These are phyloP conservation scores for Mycena chlorophos DNA, from an alignment of 768 basidiomycete species.

Conservation along the genomic window DNA sequence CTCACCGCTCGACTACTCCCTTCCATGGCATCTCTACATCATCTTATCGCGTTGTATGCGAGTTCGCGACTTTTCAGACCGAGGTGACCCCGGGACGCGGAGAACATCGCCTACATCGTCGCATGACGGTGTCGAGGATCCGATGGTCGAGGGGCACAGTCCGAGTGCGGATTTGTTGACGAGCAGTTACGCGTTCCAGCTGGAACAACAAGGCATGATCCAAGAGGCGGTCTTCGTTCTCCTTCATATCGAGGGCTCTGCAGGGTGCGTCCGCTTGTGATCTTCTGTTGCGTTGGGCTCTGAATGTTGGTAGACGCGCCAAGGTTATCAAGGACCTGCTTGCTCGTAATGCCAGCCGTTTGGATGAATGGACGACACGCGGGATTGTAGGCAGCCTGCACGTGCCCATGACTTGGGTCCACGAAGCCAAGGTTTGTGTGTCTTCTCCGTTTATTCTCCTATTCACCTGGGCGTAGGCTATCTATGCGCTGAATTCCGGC, in stretches of 20 bases:
- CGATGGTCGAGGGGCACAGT: slow-evolving; percentile 70
- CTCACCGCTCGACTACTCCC: slow-evolving; percentile 75
- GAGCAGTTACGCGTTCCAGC: slow-evolving; percentile 80
- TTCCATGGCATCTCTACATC: slow-evolving; percentile 93
- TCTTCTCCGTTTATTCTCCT: slow-evolving; percentile 1
- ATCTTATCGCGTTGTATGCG: slow-evolving; percentile 82
- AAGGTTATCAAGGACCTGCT: slow-evolving; percentile 83
- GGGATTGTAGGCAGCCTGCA: slow-evolving; percentile 75
- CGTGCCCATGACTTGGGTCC: slow-evolving; percentile 85
- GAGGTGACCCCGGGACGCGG: slow-evolving; percentile 49
- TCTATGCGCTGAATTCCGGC: slow-evolving; percentile 59
- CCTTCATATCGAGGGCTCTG: slow-evolving; percentile 79
- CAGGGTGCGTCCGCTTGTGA: slow-evolving; percentile 56
- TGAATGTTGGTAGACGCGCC: slow-evolving; percentile 64
- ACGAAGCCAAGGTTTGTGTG: slow-evolving; percentile 74
- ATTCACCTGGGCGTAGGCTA: slow-evolving; percentile 48
- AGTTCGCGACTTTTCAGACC: slow-evolving; percentile 85
- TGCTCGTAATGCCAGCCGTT: slow-evolving; percentile 58
- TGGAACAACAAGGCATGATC: slow-evolving; percentile 79
- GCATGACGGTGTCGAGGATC: slow-evolving; percentile 46
- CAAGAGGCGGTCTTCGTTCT: slow-evolving; percentile 88
- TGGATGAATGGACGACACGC: slow-evolving; percentile 73
- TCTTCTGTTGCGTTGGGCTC: slow-evolving; percentile 2
- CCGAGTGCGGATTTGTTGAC: slow-evolving; percentile 82
- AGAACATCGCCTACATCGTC: slow-evolving; percentile 25